Evolutionary conservation across 108 stramenopile species (phyloP).

Genomic region (Conticribra guillardii): DNA sequence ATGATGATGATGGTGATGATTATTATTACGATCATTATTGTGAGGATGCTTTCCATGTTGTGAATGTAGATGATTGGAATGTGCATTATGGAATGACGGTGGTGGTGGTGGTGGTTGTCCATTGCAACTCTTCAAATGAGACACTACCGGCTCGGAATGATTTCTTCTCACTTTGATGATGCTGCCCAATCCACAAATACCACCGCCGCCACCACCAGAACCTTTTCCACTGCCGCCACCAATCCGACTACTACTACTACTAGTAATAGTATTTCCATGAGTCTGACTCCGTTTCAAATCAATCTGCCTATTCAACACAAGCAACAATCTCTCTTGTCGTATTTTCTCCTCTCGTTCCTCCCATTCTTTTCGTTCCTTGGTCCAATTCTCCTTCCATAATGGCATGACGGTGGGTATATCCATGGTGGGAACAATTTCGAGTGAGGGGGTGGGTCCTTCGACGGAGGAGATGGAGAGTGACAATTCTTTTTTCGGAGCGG

Average conservation of each 20-base stretch:
- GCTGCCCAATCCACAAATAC: neutral
- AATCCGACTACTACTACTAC: neutral
- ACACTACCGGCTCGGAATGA: neutral
- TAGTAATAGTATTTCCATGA: neutral
- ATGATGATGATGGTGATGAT: too few relatives aligned
- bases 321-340: neutral
- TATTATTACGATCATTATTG: too few relatives aligned
- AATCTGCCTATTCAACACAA: neutral
- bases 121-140: too few relatives aligned
- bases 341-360: slow-evolving; percentile 4
- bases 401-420: slow-evolving; percentile 21
- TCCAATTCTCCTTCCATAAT: slow-evolving; percentile 32
- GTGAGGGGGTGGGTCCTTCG: slow-evolving; percentile 5
- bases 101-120: too few relatives aligned
- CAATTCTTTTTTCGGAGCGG: neutral
- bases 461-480: slow-evolving; percentile 25
- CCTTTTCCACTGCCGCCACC: neutral
- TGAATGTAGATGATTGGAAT: too few relatives aligned
- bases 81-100: too few relatives aligned
- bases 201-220: neutral
- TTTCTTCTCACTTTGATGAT: neutral
- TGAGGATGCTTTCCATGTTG: too few relatives aligned
- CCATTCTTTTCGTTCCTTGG: slow-evolving; percentile 26
- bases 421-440: slow-evolving; percentile 39
- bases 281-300: slow-evolving; percentile 19